Evolutionary conservation across 1,284 basidiomycete genomes (phyloP).

Genomic region (Ustilago curta): DNA sequence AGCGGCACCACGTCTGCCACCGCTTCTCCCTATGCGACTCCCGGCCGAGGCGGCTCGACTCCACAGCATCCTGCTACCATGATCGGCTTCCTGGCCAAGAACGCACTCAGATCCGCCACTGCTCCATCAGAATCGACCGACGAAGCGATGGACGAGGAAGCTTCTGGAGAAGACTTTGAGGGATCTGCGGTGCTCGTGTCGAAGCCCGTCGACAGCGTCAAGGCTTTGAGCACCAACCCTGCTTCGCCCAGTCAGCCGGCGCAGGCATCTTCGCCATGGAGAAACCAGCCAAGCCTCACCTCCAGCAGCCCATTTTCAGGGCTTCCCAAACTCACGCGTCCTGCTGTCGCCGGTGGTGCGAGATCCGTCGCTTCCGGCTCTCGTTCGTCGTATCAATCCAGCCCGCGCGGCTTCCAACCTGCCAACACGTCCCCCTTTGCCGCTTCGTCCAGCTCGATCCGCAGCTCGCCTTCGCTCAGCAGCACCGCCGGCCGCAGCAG

Average conservation of each 20-base stretch:
- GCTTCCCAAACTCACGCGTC: constrained; percentile 42
- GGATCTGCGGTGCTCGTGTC: constrained; percentile 33
- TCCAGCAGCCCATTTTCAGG: constrained; percentile 54
- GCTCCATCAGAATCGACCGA: constrained; percentile 2
- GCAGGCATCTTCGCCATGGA: constrained; percentile 34
- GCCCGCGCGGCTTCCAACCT: constrained; percentile 35
- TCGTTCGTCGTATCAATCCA: constrained; percentile 27
- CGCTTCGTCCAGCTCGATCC: constrained; percentile 20
- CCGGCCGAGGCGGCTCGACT: constrained; percentile 14
- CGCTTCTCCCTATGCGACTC: constrained; percentile 19
- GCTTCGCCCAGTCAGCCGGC: constrained; percentile 6
- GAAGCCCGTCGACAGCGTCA: constrained; percentile 12
- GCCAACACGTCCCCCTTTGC: constrained; percentile 39
- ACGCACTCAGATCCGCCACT: constrained; percentile 20
- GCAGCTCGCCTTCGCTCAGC: constrained; percentile 30
- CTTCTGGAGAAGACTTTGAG: constrained; percentile 17
- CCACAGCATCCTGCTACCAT: constrained; percentile 36
- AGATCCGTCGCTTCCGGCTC: constrained; percentile 32
- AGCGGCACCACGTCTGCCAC: constrained; percentile 1
- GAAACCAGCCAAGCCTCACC: constrained; percentile 43
- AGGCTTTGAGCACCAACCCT: neutral
- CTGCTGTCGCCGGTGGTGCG: constrained; percentile 7
- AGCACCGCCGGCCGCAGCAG: constrained; percentile 5
- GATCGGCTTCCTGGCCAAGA: constrained; percentile 49
- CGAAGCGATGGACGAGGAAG: constrained; percentile 35